Evolutionary conservation across 345 rosid genomes (phyloP).

Genomic region (Bruguiera gymnorhiza): DNA sequence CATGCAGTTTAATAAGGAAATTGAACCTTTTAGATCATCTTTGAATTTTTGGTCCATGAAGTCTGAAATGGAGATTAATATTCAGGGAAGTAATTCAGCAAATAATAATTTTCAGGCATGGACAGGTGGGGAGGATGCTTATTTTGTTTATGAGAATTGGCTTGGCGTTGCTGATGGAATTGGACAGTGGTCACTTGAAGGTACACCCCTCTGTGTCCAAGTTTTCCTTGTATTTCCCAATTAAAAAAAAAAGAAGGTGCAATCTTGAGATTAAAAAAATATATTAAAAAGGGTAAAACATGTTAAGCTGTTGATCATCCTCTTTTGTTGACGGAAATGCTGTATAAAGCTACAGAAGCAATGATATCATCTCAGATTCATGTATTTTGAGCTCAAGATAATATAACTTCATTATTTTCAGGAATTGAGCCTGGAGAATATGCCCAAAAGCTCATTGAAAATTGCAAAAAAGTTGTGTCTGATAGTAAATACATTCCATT

Average conservation of each 20-base stretch:
- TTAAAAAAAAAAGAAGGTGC: neutral
- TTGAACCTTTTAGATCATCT: neutral
- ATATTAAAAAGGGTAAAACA: no score
- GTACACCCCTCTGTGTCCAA: constrained; percentile 23
- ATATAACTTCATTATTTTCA: constrained; percentile 17
- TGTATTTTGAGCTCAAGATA: neutral
- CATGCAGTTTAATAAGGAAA: neutral
- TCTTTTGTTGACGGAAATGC: no score
- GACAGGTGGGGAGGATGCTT: constrained; percentile 81
- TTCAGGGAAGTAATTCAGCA: constrained; percentile 42
- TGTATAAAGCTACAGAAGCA: neutral
- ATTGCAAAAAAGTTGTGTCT: constrained; percentile 48
- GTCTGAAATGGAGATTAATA: constrained; percentile 12
- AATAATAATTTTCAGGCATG: constrained; percentile 83
- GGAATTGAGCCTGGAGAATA: constrained; percentile 46
- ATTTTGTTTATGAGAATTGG: constrained; percentile 64
- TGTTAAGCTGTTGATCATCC: no score
- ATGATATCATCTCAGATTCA: neutral
- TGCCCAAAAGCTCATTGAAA: constrained; percentile 53
- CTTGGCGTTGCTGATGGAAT: constrained; percentile 79
- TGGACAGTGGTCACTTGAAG: constrained; percentile 71
- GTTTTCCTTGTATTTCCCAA: neutral
- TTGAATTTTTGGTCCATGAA: neutral
- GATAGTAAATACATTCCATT: constrained; percentile 26
- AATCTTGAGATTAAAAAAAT: neutral